Conservation (phyloP, 148 eudicot genomes). For the Silene latifolia region DNA sequence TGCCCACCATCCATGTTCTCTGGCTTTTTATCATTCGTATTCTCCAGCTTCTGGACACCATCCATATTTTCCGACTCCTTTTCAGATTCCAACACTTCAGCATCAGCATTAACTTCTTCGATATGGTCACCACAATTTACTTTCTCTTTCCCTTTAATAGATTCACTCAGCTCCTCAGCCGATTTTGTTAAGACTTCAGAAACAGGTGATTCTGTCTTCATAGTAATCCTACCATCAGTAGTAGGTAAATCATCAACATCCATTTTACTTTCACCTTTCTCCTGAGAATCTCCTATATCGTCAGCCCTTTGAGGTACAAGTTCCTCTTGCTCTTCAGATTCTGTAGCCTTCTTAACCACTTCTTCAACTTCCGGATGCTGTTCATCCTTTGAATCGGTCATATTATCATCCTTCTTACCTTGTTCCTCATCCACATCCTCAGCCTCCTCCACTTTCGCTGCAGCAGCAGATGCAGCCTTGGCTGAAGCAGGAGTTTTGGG, state of each 20-base stretch:
- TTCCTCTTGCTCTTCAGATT: too few species aligned
- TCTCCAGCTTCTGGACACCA: too few species aligned
- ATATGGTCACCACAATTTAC: constrained; percentile 15
- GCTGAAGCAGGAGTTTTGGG: constrained; percentile 48
- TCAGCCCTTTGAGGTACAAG: not conserved
- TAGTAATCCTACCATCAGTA: constrained; percentile 8
- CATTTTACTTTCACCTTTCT: constrained; percentile 18
- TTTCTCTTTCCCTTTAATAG: constrained; percentile 25
- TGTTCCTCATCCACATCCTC: constrained; percentile 29
- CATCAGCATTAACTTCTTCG: constrained; percentile 22
- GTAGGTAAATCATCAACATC: constrained; percentile 18
- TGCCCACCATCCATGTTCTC: constrained; percentile 5
- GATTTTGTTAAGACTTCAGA: constrained; percentile 17
- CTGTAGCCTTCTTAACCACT: too few species aligned
- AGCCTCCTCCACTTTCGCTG: constrained; percentile 26
- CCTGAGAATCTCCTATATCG: too few species aligned
- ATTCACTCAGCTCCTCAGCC: constrained; percentile 23
- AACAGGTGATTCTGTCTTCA: constrained; percentile 19
- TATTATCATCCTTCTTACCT: constrained; percentile 27
- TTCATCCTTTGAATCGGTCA: constrained; percentile 21
- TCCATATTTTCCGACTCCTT: constrained; percentile 13
- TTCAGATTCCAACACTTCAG: constrained; percentile 21
- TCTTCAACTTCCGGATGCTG: constrained; percentile 20
- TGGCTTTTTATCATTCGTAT: too few species aligned
- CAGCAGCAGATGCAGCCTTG: constrained; percentile 33